These are phyloP conservation scores for Trifolium dubium DNA, from an alignment of 306 rosid genomes.

Conservation along the genomic window DNA sequence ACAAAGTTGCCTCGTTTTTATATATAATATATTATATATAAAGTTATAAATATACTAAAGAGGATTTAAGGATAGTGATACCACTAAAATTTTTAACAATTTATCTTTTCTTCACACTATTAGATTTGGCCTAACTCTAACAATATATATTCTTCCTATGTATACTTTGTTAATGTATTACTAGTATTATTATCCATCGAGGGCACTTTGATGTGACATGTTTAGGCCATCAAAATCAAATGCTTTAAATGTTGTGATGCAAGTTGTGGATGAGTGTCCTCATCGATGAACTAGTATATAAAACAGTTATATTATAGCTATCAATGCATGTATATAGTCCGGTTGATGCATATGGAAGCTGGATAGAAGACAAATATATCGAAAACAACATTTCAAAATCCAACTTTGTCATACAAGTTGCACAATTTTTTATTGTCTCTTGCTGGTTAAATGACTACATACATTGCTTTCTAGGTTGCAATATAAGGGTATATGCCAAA, in stretches of 20 bases:
- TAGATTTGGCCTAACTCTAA: slow-evolving; percentile 17
- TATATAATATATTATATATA: no score
- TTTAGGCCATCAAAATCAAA: not conserved
- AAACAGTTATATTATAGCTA: slow-evolving; percentile 1
- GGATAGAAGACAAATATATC: not conserved
- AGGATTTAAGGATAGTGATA: no score
- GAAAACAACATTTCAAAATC: slow-evolving; percentile 24
- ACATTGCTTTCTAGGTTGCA: slow-evolving; percentile 32
- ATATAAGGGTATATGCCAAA: slow-evolving; percentile 19
- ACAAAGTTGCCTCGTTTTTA: no score
- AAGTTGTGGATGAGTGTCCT: slow-evolving; percentile 40
- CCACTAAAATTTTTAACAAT: not conserved
- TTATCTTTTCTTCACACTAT: not conserved
- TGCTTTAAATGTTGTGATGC: slow-evolving; percentile 26
- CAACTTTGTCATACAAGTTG: slow-evolving; percentile 33
- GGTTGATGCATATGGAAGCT: slow-evolving; percentile 2
- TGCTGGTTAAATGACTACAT: slow-evolving; percentile 22
- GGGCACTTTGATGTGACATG: slow-evolving; percentile 16
- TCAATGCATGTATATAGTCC: not conserved
- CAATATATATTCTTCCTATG: not conserved
- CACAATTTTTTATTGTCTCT: slow-evolving; percentile 27
- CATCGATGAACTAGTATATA: not conserved
- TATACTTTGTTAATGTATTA: no score
- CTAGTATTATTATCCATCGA: not conserved
- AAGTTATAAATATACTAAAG: no score